Conservation (phyloP, 179 eudicot genomes). For the Silene vulgaris region DNA sequence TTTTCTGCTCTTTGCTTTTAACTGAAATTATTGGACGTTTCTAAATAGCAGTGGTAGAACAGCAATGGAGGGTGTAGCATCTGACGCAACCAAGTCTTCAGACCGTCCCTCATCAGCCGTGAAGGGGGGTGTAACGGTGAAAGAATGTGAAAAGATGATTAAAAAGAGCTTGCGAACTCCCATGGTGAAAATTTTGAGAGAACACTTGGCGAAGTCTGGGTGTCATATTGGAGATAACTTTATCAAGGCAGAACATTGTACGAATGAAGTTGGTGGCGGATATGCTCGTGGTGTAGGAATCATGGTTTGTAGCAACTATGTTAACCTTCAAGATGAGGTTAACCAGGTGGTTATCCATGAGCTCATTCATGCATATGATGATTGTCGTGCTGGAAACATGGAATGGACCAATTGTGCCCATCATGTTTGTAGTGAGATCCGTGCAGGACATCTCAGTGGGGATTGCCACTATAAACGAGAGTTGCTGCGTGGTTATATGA, state of each 20-base stretch:
- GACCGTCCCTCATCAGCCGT: slow-evolving; percentile 24
- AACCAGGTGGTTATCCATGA: slow-evolving; percentile 88
- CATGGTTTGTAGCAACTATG: slow-evolving; percentile 63
- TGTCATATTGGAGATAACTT: slow-evolving; percentile 59
- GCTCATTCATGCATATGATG: slow-evolving; percentile 91
- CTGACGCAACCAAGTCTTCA: slow-evolving; percentile 23
- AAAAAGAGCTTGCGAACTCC: slow-evolving; percentile 59
- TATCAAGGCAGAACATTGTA: slow-evolving; percentile 60
- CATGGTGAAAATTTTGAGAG: slow-evolving; percentile 66
- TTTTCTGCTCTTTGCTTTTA: not conserved
- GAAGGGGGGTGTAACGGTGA: slow-evolving; percentile 34
- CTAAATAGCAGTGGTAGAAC: not conserved
- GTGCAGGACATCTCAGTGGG: slow-evolving; percentile 88
- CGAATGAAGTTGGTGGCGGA: slow-evolving; percentile 42
- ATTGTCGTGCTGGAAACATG: slow-evolving; percentile 78
- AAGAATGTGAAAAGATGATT: slow-evolving; percentile 51
- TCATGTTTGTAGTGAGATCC: slow-evolving; percentile 95
- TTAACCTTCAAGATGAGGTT: slow-evolving; percentile 74
- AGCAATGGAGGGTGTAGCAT: slow-evolving; percentile 32
- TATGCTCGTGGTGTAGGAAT: slow-evolving; percentile 66
- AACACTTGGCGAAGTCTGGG: slow-evolving; percentile 66
- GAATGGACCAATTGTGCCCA: slow-evolving; percentile 90
- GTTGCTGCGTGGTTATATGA: slow-evolving; percentile 70
- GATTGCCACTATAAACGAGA: slow-evolving; percentile 91
- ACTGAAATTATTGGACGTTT: not conserved